Base-by-base conservation (phyloP, 78 protist species). In the Creolimax fragrantissima region DNA sequence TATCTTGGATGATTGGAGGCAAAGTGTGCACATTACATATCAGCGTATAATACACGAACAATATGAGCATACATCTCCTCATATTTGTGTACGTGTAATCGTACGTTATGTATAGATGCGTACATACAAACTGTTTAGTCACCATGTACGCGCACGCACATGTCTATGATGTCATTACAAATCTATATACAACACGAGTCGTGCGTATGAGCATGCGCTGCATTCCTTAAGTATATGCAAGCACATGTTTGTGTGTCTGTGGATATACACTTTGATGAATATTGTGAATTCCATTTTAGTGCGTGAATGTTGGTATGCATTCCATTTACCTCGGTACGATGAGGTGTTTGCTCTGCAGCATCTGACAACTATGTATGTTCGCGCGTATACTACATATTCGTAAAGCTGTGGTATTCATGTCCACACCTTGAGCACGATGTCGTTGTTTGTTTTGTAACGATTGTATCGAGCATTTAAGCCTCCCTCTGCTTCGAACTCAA, bases 401-500 rank as follows among this genome's bases (percentile, higher is more conserved):
- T n/a, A n/a, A n/a, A n/a, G n/a, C n/a, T n/a, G n/a, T n/a, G n/a
- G n/a, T n/a, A n/a, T n/a, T n/a, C n/a, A n/a, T n/a, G n/a, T n/a
- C n/a, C n/a, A n/a, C 84, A 86, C 95, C 86, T 81, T 4, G 35
- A 11, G 35, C 7, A 90, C 37, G 7, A 84, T 45, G 35, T n/a
- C 11, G 41, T 7, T 3, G 86, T 90, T 90, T 44, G 32, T 32
- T 37, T 17, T 3, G 74, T 93, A 93, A 3, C 95, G 90, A 5
- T 3, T 66, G 2, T 42, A n/a, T 2, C 95, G 88, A 3, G 44
- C 93, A 41, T 44, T 83, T 24, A 90, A 24, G 6, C 95, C 95
- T 7, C 95, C 95, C 41, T 93, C 95, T 2, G 36, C 91, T 3
- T 44, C 42, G 17, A 89, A 81, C 93, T 93, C 95, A n/a, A 3